A percentile compares a stretch with the other conserved stretches of the same genome.
These are phyloP conservation scores for Ustilago curta DNA, from an alignment of 1,284 basidiomycete genomes.

Conservation along the genomic window DNA sequence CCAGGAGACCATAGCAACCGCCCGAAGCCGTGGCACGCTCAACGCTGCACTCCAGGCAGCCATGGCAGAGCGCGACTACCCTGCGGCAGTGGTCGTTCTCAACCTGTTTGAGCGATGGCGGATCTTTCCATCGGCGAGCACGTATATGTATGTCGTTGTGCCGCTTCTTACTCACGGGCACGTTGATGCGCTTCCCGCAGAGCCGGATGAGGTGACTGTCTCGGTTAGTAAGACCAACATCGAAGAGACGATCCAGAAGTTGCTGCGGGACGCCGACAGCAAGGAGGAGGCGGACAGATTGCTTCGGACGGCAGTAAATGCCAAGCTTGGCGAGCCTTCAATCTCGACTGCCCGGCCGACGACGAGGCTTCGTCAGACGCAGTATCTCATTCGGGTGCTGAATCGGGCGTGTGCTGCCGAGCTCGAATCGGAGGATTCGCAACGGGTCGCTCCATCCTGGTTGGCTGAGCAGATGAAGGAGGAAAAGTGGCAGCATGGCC, in stretches of 20 bases:
- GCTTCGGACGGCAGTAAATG: not conserved
- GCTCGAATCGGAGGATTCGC: not conserved
- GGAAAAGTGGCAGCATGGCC: not conserved
- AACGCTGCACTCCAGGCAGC: conserved; percentile 35
- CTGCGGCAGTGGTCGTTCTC: conserved; percentile 29
- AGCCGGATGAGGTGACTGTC: not conserved
- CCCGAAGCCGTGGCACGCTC: conserved; percentile 30
- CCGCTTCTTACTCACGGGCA: conserved; percentile 30
- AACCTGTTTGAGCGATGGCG: conserved; percentile 44
- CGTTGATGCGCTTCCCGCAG: conserved; percentile 2
- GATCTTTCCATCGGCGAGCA: conserved; percentile 20
- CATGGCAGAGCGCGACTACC: conserved; percentile 37
- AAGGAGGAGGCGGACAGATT: conserved; percentile 6
- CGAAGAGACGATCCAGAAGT: conserved; percentile 19
- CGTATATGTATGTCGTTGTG: conserved; percentile 25
- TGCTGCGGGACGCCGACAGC: conserved; percentile 17
- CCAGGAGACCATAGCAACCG: conserved; percentile 6
- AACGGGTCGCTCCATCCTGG: conserved; percentile 8
- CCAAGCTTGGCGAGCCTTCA: not conserved
- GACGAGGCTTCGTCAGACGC: conserved; percentile 29
- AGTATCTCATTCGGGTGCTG: conserved; percentile 37
- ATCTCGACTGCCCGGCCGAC: conserved; percentile 10
- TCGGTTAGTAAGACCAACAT: conserved; percentile 23
- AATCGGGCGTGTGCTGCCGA: conserved; percentile 38
- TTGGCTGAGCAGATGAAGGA: not conserved